Evolutionary conservation across 2,329 filamentous ascomycete species (phyloP), one percentile per base, ranked within the genome.

Genomic region (Zymoseptoria brevis): DNA sequence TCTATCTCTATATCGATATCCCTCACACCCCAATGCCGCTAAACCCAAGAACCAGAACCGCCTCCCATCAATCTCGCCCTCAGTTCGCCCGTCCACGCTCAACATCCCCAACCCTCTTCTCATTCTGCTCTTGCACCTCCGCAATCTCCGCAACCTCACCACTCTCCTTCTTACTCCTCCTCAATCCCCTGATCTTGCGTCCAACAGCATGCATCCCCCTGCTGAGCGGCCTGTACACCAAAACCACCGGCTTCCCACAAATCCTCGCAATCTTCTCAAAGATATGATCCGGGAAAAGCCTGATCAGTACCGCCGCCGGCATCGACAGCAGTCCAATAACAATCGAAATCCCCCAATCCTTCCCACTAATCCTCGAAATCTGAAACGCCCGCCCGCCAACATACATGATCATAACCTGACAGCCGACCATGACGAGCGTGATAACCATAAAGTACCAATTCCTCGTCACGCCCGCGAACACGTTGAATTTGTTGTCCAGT

Each of bases 391-490:
- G 64, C 48, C 89, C 88, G 64, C 93, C 93, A 54, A 96, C 83
- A 69, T 89, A 94, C 69, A 96, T 83, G 72, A 97, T 97, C 75
- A 96, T 82, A 41, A 94, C 79, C 73, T 97, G 93, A 21, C 89
- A 90, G 64, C 85, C 92, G 66, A 93, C 85, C 88, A 97, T 96
- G 72, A 96, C 81, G 61, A 80, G 71, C 75, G 90, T 90, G 74
- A 97, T 96, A 45, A 76, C 82, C 49, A 95, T 83, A 78, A 96
- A 96, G 80, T 95, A 95, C 77, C 82, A 88, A 74, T 97, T 97
- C 71, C 83, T 83, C 45, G 81, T 81, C 60, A 96, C 83, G 57
- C 90, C 90, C 71, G 96, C 92, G 61, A 97, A 92, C 64, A 97
- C 91, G 75, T 97, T 97, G 80, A 96, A 92, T 59, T 86, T 83